A percentile compares a stretch with the other conserved stretches of the same genome.
Evolutionary conservation across 2,329 filamentous ascomycete species (phyloP).

Genomic region (Nemania bipapillata): DNA sequence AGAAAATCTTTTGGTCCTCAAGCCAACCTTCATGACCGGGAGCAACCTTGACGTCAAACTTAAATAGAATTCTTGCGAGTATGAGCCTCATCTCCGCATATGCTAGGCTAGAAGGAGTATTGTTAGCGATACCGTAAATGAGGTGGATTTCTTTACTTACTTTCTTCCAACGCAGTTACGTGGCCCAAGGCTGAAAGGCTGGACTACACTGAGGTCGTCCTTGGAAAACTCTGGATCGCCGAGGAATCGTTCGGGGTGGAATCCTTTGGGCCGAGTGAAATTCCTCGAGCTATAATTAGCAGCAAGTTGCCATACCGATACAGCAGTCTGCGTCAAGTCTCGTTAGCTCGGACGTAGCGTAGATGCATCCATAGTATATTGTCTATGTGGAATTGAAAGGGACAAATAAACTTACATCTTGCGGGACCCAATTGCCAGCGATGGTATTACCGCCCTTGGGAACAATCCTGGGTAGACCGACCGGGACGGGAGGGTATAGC

Average conservation of each 20-base stretch:
- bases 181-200: slow-evolving; percentile 62
- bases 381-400: no score
- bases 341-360: slow-evolving; percentile 3
- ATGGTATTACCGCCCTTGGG: slow-evolving; percentile 43
- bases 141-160: slow-evolving; percentile 49
- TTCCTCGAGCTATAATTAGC: slow-evolving; percentile 19
- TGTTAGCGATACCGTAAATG: slow-evolving; percentile 15
- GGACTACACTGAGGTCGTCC: slow-evolving; percentile 43
- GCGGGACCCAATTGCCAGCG: slow-evolving; percentile 43
- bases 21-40: slow-evolving; percentile 55
- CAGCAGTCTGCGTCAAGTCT: slow-evolving; percentile 25
- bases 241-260: slow-evolving; percentile 17
- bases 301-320: slow-evolving; percentile 18
- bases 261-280: slow-evolving; percentile 11
- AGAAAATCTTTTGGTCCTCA: slow-evolving; percentile 53
- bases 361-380: not conserved
- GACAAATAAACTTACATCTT: slow-evolving; percentile 37
- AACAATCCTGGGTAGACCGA: slow-evolving; percentile 40
- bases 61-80: slow-evolving; percentile 60
- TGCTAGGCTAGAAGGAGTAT: slow-evolving; percentile 55
- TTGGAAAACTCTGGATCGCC: slow-evolving; percentile 18
- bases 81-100: slow-evolving; percentile 63
- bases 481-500: slow-evolving; percentile 53
- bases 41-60: slow-evolving; percentile 60
- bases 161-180: slow-evolving; percentile 64